These are phyloP conservation scores for Capsicum chinense DNA, from an alignment of 257 asterid genomes.

Conservation along the genomic window DNA sequence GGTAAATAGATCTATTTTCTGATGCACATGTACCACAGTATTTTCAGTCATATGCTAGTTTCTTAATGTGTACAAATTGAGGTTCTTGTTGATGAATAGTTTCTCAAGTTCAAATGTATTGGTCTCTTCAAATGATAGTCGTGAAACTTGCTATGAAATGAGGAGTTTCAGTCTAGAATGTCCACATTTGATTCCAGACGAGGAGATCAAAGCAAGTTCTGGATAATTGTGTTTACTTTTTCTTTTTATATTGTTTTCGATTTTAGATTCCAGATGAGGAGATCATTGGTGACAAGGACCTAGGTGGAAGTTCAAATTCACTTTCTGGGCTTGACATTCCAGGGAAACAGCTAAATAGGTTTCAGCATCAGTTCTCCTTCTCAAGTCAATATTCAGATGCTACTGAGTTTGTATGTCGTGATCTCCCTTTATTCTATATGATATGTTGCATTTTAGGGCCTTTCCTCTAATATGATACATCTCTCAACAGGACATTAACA, in stretches of 20 bases:
- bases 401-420: conserved; percentile 64
- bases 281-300: conserved; percentile 61
- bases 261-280: conserved; percentile 86
- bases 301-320: conserved; percentile 45
- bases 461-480: conserved; percentile 38
- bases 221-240: neutral
- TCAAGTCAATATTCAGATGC: conserved; percentile 69
- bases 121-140: neutral
- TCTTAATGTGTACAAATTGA: neutral
- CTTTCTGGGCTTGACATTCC: conserved; percentile 40
- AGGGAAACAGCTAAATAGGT: conserved; percentile 55
- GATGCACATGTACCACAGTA: conserved; percentile 7
- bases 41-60: conserved; percentile 1
- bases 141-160: neutral
- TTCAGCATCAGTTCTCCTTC: conserved; percentile 70
- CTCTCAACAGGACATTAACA: conserved; percentile 74
- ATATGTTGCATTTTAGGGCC: conserved; percentile 24
- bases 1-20: conserved; percentile 40
- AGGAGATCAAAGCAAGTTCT: conserved; percentile 4
- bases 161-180: neutral
- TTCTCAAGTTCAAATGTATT: neutral
- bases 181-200: neutral
- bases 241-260: conserved; percentile 24
- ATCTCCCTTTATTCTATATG: conserved; percentile 18
- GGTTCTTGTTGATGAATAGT: neutral